A percentile compares a stretch with the other conserved stretches of the same genome.
Conservation (phyloP, 306 rosid species). For the Quercus berberidifolia region DNA sequence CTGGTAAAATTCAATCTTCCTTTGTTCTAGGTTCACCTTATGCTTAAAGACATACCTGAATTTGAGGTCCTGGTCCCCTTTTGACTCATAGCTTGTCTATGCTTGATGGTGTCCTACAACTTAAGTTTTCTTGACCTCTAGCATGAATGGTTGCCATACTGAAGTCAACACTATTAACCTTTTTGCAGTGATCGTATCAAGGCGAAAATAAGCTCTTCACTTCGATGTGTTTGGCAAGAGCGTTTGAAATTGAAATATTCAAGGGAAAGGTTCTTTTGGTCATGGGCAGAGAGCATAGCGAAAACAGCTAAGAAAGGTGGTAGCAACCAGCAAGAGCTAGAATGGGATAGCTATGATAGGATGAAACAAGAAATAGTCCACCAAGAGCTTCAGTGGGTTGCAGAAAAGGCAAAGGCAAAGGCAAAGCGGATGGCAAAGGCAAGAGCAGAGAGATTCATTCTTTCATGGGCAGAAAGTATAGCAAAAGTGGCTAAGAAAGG, state of each 20-base stretch:
- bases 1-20: not conserved
- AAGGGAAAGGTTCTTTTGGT: constrained; percentile 38
- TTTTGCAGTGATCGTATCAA: constrained; percentile 60
- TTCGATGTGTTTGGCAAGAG: constrained; percentile 54
- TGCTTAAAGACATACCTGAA: not conserved
- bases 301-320: constrained; percentile 74
- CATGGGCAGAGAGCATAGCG: constrained; percentile 64
- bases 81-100: not conserved
- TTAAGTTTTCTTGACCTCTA: constrained; percentile 4
- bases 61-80: not conserved
- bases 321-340: constrained; percentile 49
- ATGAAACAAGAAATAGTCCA: constrained; percentile 22
- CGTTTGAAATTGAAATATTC: constrained; percentile 46
- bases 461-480: constrained; percentile 46
- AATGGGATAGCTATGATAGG: constrained; percentile 44
- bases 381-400: constrained; percentile 26
- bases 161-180: constrained; percentile 10
- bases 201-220: constrained; percentile 68
- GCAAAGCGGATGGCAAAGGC: constrained; percentile 21
- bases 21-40: not conserved
- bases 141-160: constrained; percentile 4
- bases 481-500: constrained; percentile 78
- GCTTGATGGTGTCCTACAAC: not conserved
- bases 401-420: constrained; percentile 35
- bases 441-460: constrained; percentile 25